Evolutionary conservation across 2,329 filamentous ascomycete species (phyloP).

Genomic region (Trichoderma lentiforme): DNA sequence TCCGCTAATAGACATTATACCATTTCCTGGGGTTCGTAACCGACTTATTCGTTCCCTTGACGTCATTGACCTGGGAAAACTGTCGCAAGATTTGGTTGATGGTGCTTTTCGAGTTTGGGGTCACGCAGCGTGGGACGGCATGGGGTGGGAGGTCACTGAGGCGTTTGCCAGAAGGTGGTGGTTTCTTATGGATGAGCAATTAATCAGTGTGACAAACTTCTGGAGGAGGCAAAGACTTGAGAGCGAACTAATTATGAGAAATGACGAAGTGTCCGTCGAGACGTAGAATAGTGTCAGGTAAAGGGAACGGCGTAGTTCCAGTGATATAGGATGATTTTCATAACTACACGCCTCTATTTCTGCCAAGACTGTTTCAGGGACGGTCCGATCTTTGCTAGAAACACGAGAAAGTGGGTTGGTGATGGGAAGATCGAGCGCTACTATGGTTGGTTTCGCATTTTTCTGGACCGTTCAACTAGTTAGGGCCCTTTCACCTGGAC

Average conservation of each 20-base stretch:
- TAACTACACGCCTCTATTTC: background rate
- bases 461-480: background rate
- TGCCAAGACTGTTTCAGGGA: background rate
- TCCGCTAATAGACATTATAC: background rate
- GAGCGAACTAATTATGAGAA: background rate
- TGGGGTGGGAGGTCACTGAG: background rate
- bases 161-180: background rate
- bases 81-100: conserved; percentile 2
- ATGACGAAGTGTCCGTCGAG: background rate
- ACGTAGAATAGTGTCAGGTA: background rate
- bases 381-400: background rate
- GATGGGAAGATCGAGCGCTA: background rate
- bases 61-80: background rate
- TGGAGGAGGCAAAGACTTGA: background rate
- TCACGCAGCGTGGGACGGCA: background rate
- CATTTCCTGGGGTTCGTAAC: background rate
- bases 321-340: background rate
- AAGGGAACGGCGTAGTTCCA: background rate
- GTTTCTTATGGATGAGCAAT: background rate
- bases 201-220: background rate
- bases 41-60: background rate
- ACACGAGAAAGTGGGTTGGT: background rate
- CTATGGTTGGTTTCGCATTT: background rate
- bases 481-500: background rate
- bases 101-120: background rate